Base-by-base conservation (phyloP, 441 rosid genomes). In the Populus tomentosa region DNA sequence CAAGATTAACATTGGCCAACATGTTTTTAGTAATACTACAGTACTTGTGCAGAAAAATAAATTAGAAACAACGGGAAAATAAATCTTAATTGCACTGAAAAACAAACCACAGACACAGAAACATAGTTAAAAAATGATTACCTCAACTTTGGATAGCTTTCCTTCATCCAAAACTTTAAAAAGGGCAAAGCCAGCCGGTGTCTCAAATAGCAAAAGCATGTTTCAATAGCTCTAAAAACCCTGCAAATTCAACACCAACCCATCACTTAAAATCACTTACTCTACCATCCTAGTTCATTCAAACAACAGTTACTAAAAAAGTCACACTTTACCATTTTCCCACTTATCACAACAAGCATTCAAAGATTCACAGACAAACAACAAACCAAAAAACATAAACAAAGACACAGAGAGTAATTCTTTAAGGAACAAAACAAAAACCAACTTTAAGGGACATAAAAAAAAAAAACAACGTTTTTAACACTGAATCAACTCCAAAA, bases 161-260 rank as follows among this genome's bases (percentile, higher is more conserved):
- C 92, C 94, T 87, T 92, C 98, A 83, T 95, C 91, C 77, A 88
- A 74, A 2, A 95, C 92, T 84, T 92, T 94, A 72, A 95, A 92
- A n/a, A 94, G 90, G 78, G 94, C 97, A 77, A 89, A 94, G 67
- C 98, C 98, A 14, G 96, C 98, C 0, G 97, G 89, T 2, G 98
- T 92, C 84, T 92, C 98, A 42, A 89, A 87, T 78, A 96, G 77
- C 32, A 94, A 84, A n/a, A 89, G 80, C 98, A 92, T 96, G 78
- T 82, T 84, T 75, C 42, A 72, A 40, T 32, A 9, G 28, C 68
- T 28, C 10, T 50, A 20, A 13, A 63, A 10, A 0, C 40, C 79
- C 79, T 74, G 74, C 73, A 71, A 66, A 50, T 40, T 70, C 61
- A 38, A 26, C 10, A 5, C 18, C 70, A 65, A 40, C 62, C 62